Percentiles rank a stretch among this genome's conserved stretches.
These are phyloP conservation scores for Heliamphora ciliata DNA, from an alignment of 179 eudicot species.

Conservation along the genomic window DNA sequence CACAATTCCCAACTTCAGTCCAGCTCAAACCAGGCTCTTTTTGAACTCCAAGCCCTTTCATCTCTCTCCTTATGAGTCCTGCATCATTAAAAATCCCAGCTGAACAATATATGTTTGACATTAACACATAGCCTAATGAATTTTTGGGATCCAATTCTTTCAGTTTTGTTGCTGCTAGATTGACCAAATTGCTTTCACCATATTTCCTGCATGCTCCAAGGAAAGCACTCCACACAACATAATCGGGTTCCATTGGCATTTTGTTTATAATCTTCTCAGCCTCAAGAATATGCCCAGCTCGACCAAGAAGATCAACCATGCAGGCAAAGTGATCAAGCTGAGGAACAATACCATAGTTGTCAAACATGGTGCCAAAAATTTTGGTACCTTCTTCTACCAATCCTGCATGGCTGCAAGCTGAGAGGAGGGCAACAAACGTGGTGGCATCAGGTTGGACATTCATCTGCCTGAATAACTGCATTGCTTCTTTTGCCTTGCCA, in stretches of 20 bases:
- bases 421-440: constrained; percentile 43
- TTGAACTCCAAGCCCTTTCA: constrained; percentile 33
- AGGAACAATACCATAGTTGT: constrained; percentile 33
- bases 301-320: constrained; percentile 48
- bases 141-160: constrained; percentile 43
- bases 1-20: constrained; percentile 31
- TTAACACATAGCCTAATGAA: constrained; percentile 39
- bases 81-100: constrained; percentile 36
- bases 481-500: constrained; percentile 27
- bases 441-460: constrained; percentile 35
- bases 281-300: constrained; percentile 37
- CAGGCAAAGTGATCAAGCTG: constrained; percentile 51
- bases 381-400: constrained; percentile 40
- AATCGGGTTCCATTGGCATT: constrained; percentile 52
- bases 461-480: constrained; percentile 26
- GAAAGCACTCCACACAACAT: constrained; percentile 49
- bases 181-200: constrained; percentile 32
- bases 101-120: constrained; percentile 40
- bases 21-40: constrained; percentile 54
- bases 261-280: constrained; percentile 31
- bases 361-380: constrained; percentile 31
- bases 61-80: constrained; percentile 31
- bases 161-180: constrained; percentile 30
- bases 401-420: constrained; percentile 56
- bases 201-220: constrained; percentile 48